Base-by-base conservation (phyloP, 1,284 basidiomycete genomes). In the Pterulicium gracile region DNA sequence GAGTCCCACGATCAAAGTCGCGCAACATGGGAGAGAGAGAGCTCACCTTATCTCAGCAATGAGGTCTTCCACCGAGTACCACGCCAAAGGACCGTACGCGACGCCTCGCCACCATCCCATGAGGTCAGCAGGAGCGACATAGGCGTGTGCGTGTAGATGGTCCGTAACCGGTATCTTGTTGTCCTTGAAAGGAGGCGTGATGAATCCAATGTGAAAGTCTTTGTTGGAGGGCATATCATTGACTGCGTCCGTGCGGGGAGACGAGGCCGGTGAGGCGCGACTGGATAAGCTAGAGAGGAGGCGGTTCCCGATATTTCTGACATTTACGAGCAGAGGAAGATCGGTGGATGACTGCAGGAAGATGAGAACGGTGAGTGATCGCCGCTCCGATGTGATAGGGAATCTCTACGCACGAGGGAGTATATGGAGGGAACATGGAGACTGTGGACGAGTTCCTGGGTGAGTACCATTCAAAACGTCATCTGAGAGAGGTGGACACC, bases 401-500 rank as follows among this genome's bases (percentile, higher is more conserved):
- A 41, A 21, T 39, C 49, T 10, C 35, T 42, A 70, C 79, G 48
- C 57, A 84, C 81, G 45, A 87, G 68, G 39, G 69, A 75, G 60
- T 85, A 85, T 57, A 86, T 70, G 52, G 81, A 85, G 18, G 81
- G 79, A 46, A 86, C 80, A 64, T 87, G 82, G 24, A 84, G 67
- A 58, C 82, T 86, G 56, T 19, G 32, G 27, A 47, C 27, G 15
- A 42, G 44, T 54, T 42, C 50, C 42, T 47, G 20, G 50, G 47
- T 51, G 34, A 52, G 47, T 32, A 50, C 49, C 19, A 10, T 41
- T 15, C 7, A 41, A 41, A 10, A 41, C 7, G 18, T n/a, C 39
- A 41, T 15, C 10, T 34, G 27, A 34, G 15, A 41, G 10, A 10
- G 39, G 7, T 10, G 18, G 43, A 42, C 22, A 68, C 79, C 48